Base-by-base conservation (phyloP, 768 basidiomycete species). In the Hirschioporus abietinus region DNA sequence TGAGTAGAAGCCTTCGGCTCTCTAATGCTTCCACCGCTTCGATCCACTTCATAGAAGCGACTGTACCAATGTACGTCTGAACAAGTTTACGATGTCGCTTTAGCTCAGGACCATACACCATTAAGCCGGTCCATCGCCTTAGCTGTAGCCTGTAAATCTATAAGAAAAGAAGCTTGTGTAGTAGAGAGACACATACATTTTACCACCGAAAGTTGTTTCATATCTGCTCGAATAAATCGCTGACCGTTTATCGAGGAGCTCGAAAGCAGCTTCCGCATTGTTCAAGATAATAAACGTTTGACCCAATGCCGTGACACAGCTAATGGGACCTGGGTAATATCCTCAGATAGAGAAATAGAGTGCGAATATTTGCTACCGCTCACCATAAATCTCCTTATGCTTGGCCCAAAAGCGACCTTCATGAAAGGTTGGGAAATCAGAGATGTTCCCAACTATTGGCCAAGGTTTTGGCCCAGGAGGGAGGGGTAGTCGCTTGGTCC, bases 191-290 rank as follows among this genome's bases (percentile, higher is more conserved):
- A 15, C 42, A 52, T 52, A 52, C 42, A 52, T 52, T 52, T 52
- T 52, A 52, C 15, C 42, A 15, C 42, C 42, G 42, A 52, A 52
- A 3, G 42, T 61, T 2, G 10, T 25, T 61, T 61, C 60, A 24
- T 61, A 61, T 34, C 86, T 80, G 68, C 83, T 83, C 5, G 84
- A 84, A 68, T 86, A 85, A 60, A 83, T 79, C 17, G 71, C 72
- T 10, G 83, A 81, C 15, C 83, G 80, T 35, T 75, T 72, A 60
- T 84, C 83, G 36, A 87, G 76, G 18, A 87, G 75, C 60, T 84
- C 83, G 30, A 75, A 70, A 1, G 78, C 81, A 12, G 78, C 75
- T 64, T 76, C 76, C 57, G 75, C 75, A 20, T 79, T 78, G 73
- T 83, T 86, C 27, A 87, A 71, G 66, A 86, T 73, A 60, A 87